Conservation (phyloP, 805 yeast genomes). For the Cyberlindnera saturnus region DNA sequence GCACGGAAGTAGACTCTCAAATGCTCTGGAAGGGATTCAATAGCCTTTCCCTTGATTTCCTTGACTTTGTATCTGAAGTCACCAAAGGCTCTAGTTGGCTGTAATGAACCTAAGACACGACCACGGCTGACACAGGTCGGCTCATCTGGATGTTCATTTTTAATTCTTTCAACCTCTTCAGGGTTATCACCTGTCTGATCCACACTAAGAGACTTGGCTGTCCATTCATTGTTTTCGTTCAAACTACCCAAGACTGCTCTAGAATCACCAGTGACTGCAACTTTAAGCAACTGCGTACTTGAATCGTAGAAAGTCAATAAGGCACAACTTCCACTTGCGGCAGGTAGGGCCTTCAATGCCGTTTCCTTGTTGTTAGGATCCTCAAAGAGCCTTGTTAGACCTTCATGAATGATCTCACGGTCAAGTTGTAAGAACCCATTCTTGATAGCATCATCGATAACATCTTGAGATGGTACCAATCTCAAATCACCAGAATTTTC, state of each 20-base stretch:
- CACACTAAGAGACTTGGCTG: slow-evolving; percentile 75
- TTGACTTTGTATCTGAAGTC: slow-evolving; percentile 92
- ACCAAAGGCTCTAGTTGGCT: slow-evolving; percentile 95
- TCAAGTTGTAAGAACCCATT: slow-evolving; percentile 79
- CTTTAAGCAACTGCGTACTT: slow-evolving; percentile 59
- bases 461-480: slow-evolving; percentile 58
- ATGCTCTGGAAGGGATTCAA: slow-evolving; percentile 64
- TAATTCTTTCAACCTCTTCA: slow-evolving; percentile 76
- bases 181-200: slow-evolving; percentile 95
- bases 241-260: slow-evolving; percentile 82
- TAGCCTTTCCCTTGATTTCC: slow-evolving; percentile 34
- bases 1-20: slow-evolving; percentile 79
- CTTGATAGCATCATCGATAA: slow-evolving; percentile 73
- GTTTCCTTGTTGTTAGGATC: slow-evolving; percentile 54
- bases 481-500: slow-evolving; percentile 42
- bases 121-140: slow-evolving; percentile 73
- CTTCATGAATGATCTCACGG: slow-evolving; percentile 75
- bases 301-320: slow-evolving; percentile 83
- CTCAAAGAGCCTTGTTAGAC: slow-evolving; percentile 62
- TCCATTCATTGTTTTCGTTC: slow-evolving; percentile 66
- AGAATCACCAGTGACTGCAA: slow-evolving; percentile 96
- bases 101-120: slow-evolving; percentile 85
- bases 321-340: slow-evolving; percentile 93
- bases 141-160: slow-evolving; percentile 88
- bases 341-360: slow-evolving; percentile 73